Conservation (phyloP, 495 filamentous ascomycete genomes). For the Xylaria castorea region DNA sequence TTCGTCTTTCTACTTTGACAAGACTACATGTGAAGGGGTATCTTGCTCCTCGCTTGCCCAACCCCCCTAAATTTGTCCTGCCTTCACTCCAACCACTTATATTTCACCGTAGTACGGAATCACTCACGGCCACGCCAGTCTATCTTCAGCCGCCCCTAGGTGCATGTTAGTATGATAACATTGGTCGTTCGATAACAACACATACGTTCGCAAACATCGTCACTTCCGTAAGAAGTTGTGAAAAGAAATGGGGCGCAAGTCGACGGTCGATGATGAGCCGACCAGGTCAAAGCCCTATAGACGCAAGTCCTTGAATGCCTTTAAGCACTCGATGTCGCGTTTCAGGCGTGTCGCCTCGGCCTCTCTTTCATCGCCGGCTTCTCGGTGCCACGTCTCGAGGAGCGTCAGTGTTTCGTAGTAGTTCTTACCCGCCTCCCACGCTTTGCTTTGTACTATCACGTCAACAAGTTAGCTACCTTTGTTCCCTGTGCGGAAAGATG, state of each 20-base stretch:
- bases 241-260: not conserved
- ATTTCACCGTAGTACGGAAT: not conserved
- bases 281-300: not conserved
- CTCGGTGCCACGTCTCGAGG: conserved; percentile 39
- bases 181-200: not conserved
- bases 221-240: not conserved
- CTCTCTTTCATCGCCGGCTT: conserved; percentile 34
- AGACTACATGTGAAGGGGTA: not conserved
- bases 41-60: not conserved
- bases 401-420: conserved; percentile 40
- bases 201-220: not conserved
- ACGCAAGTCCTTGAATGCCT: conserved; percentile 19
- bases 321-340: conserved; percentile 18
- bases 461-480: not conserved
- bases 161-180: not conserved
- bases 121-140: not conserved
- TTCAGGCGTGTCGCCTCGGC: conserved; percentile 30
- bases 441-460: conserved; percentile 31
- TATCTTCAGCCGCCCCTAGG: not conserved
- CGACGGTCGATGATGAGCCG: not conserved
- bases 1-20: not conserved
- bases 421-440: conserved; percentile 41
- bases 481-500: not conserved
- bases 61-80: not conserved
- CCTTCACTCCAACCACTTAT: not conserved